Evolutionary conservation across 2,329 filamentous ascomycete species (phyloP).

Genomic region (Apiospora koreana): DNA sequence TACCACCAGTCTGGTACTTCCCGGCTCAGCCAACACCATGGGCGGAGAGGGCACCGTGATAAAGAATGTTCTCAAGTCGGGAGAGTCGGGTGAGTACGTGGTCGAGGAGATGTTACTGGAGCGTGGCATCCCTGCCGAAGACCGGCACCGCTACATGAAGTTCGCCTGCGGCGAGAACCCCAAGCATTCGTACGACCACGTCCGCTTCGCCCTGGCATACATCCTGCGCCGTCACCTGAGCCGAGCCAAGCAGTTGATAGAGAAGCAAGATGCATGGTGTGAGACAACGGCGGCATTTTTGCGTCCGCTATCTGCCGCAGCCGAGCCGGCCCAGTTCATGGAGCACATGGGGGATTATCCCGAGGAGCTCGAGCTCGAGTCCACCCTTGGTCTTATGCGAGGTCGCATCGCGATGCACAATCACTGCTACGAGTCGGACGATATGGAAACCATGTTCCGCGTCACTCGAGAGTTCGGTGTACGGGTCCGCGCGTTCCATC

Average conservation of each 20-base stretch:
- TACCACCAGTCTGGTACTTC: slow-evolving; percentile 46
- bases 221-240: slow-evolving; percentile 40
- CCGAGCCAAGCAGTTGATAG: slow-evolving; percentile 36
- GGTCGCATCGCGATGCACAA: slow-evolving; percentile 43
- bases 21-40: slow-evolving; percentile 46
- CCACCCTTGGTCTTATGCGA: slow-evolving; percentile 40
- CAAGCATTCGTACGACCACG: slow-evolving; percentile 37
- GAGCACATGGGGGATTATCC: slow-evolving; percentile 21
- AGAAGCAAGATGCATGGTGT: slow-evolving; percentile 35
- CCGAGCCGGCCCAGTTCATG: background rate
- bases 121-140: slow-evolving; percentile 33
- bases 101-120: slow-evolving; percentile 45
- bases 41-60: slow-evolving; percentile 45
- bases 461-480: slow-evolving; percentile 45
- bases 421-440: slow-evolving; percentile 46
- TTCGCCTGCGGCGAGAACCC: slow-evolving; percentile 50
- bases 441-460: slow-evolving; percentile 44
- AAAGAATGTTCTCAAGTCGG: slow-evolving; percentile 40
- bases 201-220: slow-evolving; percentile 42
- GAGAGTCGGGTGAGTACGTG: slow-evolving; percentile 35
- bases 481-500: slow-evolving; percentile 41
- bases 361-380: slow-evolving; percentile 40
- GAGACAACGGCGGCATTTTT: background rate
- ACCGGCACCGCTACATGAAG: slow-evolving; percentile 46
- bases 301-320: background rate